Percentiles rank a stretch among this genome's conserved stretches.
Conservation (phyloP, 108 stramenopile genomes). For the Pseudonitzschia delicatissima region DNA sequence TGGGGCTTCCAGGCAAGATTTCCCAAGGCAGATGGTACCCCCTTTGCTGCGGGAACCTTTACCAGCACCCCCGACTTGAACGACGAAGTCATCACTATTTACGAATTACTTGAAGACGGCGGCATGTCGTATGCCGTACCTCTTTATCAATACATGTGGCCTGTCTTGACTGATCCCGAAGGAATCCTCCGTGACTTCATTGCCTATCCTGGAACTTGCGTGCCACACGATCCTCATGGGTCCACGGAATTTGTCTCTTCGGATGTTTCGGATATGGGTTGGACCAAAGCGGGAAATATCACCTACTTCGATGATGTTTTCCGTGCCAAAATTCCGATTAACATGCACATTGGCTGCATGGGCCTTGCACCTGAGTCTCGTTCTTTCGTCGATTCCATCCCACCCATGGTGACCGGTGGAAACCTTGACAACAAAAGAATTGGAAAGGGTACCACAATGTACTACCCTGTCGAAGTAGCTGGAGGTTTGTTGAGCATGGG, state of each 20-base stretch:
- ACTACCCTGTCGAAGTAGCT: slow-evolving; percentile 69
- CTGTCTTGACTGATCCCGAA: slow-evolving; percentile 29
- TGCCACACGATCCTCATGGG: slow-evolving; percentile 26
- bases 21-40: slow-evolving; percentile 24
- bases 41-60: slow-evolving; percentile 33
- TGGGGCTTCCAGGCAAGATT: slow-evolving; percentile 45
- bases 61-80: slow-evolving; percentile 30
- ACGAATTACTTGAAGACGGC: slow-evolving; percentile 28
- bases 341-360: slow-evolving; percentile 43
- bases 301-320: slow-evolving; percentile 33
- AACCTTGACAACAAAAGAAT: slow-evolving; percentile 76
- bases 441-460: slow-evolving; percentile 56
- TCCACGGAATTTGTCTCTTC: neutral
- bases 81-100: slow-evolving; percentile 42
- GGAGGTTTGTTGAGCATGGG: slow-evolving; percentile 70
- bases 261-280: slow-evolving; percentile 28
- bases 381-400: slow-evolving; percentile 37
- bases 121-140: slow-evolving; percentile 32
- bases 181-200: slow-evolving; percentile 29
- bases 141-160: slow-evolving; percentile 41
- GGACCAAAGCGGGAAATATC: slow-evolving; percentile 26
- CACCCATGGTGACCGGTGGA: slow-evolving; percentile 46
- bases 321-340: slow-evolving; percentile 36
- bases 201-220: slow-evolving; percentile 31
- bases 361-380: slow-evolving; percentile 40